Conservation (phyloP, 2,329 filamentous ascomycete species). For the Fusarium chuoi region DNA sequence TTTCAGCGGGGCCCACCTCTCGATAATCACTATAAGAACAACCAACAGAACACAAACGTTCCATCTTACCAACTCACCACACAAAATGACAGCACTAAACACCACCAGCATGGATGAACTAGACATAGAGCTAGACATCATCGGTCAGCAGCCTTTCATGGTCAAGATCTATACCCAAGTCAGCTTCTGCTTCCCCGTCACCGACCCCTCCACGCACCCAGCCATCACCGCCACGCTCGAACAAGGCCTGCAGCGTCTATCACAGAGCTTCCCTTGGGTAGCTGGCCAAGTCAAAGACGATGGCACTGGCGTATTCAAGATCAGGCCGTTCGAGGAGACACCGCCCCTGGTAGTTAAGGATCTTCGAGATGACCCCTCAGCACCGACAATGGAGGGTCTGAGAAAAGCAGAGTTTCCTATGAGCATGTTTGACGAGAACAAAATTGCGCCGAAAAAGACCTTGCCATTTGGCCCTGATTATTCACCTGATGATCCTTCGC, state of each 20-base stretch:
- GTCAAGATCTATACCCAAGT: constrained; percentile 58
- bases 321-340: constrained; percentile 47
- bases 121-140: constrained; percentile 50
- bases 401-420: constrained; percentile 55
- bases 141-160: constrained; percentile 55
- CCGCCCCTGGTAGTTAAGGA: constrained; percentile 56
- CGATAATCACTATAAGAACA: neutral
- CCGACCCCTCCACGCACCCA: constrained; percentile 33
- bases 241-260: constrained; percentile 52
- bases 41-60: neutral
- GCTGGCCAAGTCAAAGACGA: constrained; percentile 54
- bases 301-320: constrained; percentile 51
- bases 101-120: neutral
- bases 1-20: neutral
- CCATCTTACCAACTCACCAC: neutral
- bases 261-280: constrained; percentile 57
- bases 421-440: constrained; percentile 58
- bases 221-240: constrained; percentile 47
- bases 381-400: constrained; percentile 53
- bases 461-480: constrained; percentile 46
- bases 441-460: constrained; percentile 55
- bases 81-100: constrained; percentile 4
- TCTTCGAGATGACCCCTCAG: constrained; percentile 47
- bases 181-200: constrained; percentile 51
- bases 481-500: constrained; percentile 35